These are phyloP conservation scores for Nothopassalora personata DNA, from an alignment of 2,329 filamentous ascomycete species.

Conservation along the genomic window DNA sequence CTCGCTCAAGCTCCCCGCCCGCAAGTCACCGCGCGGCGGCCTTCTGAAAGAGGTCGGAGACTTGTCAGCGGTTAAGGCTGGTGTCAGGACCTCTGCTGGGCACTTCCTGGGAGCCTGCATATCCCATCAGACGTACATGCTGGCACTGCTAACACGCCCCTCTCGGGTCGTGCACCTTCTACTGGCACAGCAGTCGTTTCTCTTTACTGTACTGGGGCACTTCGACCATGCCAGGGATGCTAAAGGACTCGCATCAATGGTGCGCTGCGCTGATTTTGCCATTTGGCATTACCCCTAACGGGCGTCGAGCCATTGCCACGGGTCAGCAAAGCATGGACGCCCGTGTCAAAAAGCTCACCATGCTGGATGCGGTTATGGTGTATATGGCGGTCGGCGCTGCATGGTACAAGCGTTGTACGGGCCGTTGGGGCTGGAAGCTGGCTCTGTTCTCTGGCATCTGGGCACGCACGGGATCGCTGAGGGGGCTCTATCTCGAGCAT, in stretches of 20 bases:
- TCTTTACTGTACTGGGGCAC: background rate
- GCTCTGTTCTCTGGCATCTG: constrained; percentile 14
- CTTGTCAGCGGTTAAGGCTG: constrained; percentile 21
- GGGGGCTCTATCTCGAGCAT: constrained; percentile 15
- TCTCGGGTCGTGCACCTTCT: background rate
- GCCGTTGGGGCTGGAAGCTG: constrained; percentile 21
- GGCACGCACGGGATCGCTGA: constrained; percentile 19
- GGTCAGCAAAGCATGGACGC: constrained; percentile 10
- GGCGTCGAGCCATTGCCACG: constrained; percentile 12
- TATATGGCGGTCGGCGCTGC: constrained; percentile 18
- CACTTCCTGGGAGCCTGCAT: constrained; percentile 3
- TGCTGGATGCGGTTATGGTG: constrained; percentile 15
- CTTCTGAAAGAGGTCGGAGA: background rate
- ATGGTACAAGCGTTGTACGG: constrained; percentile 20
- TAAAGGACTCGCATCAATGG: background rate
- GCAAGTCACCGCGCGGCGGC: background rate
- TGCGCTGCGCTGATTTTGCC: background rate
- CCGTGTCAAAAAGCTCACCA: constrained; percentile 22
- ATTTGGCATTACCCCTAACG: constrained; percentile 19
- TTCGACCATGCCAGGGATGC: background rate
- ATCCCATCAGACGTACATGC: background rate
- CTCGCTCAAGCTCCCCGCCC: background rate
- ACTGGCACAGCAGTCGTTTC: background rate
- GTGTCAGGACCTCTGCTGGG: constrained; percentile 7
- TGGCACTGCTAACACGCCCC: constrained; percentile 7